Percentiles rank a stretch among this genome's conserved stretches.
phyloP scores from a whole-genome alignment of 1,139 yeast genomes.

The Hyphopichia pseudoburtonii region DNA sequence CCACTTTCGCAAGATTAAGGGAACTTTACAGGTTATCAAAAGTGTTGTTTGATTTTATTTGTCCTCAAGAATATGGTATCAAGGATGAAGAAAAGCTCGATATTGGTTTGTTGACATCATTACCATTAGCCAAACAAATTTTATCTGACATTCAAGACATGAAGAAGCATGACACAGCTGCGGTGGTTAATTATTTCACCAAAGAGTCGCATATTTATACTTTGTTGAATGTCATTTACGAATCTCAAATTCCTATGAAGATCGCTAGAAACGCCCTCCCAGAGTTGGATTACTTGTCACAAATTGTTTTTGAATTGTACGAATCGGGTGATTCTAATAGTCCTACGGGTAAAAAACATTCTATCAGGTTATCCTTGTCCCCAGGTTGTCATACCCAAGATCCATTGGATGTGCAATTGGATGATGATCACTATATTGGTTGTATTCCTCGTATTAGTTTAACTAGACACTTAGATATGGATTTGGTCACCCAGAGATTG shows the following conservation, averaged over 20 bases:
- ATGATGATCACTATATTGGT: constrained; percentile 94
- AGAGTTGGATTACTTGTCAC: constrained; percentile 93
- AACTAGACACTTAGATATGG: constrained; percentile 92
- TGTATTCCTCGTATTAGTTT: constrained; percentile 89
- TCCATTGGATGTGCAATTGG: constrained; percentile 94
- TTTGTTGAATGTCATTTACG: constrained; percentile 83
- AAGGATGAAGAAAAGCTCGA: constrained; percentile 94
- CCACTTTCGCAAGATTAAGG: constrained; percentile 75
- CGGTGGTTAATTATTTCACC: constrained; percentile 87
- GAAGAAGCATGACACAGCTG: constrained; percentile 75
- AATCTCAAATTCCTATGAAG: constrained; percentile 92
- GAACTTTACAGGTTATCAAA: constrained; percentile 89
- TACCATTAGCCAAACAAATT: constrained; percentile 91
- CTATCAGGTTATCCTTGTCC: constrained; percentile 83
- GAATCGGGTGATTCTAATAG: constrained; percentile 68
- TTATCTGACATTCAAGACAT: constrained; percentile 77
- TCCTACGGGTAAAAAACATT: constrained; percentile 72
- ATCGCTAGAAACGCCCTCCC: constrained; percentile 94
- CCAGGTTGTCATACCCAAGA: constrained; percentile 99
- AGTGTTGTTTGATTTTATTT: constrained; percentile 92
- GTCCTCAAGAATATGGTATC: constrained; percentile 98
- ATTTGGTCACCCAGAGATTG: constrained; percentile 79
- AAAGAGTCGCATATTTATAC: constrained; percentile 98
- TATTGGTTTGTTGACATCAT: constrained; percentile 89
- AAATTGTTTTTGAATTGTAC: constrained; percentile 88